phyloP scores from a whole-genome alignment of 2,329 filamentous ascomycete genomes.

The Akanthomyces lecanii region DNA sequence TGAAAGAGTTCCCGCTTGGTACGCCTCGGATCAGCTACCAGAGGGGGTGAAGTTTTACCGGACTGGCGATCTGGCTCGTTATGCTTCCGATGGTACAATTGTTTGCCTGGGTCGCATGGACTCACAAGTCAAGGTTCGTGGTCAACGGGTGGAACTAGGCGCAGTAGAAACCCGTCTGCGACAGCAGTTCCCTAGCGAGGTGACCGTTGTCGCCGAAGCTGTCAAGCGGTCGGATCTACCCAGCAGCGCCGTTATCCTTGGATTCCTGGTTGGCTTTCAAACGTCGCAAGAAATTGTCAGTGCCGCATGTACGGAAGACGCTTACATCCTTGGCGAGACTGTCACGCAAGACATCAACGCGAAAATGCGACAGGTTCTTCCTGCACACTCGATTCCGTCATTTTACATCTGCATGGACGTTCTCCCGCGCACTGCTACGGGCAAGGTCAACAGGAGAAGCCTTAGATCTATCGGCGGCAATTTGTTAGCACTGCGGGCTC shows the following conservation, averaged over 20 bases:
- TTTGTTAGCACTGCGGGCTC: not conserved
- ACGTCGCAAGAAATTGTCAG: not conserved
- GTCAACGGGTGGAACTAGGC: slow-evolving; percentile 50
- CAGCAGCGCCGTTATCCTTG: not conserved
- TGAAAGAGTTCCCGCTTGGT: not conserved
- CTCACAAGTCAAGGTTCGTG: slow-evolving; percentile 55
- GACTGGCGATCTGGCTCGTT: slow-evolving; percentile 46
- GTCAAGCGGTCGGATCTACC: not conserved
- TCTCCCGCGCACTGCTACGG: slow-evolving; percentile 15
- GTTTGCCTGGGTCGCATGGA: slow-evolving; percentile 51
- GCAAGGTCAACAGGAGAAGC: slow-evolving; percentile 11
- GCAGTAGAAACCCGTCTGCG: slow-evolving; percentile 22
- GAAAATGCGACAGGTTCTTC: slow-evolving; percentile 1
- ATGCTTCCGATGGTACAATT: slow-evolving; percentile 38
- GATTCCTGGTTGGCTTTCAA: not conserved
- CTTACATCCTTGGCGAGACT: not conserved
- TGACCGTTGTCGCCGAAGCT: not conserved
- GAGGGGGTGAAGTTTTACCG: slow-evolving; percentile 33
- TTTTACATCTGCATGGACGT: slow-evolving; percentile 10
- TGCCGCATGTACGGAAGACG: not conserved
- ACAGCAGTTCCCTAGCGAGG: not conserved
- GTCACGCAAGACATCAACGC: not conserved
- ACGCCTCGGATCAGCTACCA: not conserved
- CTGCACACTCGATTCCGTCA: slow-evolving; percentile 9
- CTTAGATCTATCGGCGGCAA: slow-evolving; percentile 13